A percentile compares a stretch with the other conserved stretches of the same genome.
Evolutionary conservation across 2,329 filamentous ascomycete species (phyloP).

Genomic region (Apiospora kogelbergensis): DNA sequence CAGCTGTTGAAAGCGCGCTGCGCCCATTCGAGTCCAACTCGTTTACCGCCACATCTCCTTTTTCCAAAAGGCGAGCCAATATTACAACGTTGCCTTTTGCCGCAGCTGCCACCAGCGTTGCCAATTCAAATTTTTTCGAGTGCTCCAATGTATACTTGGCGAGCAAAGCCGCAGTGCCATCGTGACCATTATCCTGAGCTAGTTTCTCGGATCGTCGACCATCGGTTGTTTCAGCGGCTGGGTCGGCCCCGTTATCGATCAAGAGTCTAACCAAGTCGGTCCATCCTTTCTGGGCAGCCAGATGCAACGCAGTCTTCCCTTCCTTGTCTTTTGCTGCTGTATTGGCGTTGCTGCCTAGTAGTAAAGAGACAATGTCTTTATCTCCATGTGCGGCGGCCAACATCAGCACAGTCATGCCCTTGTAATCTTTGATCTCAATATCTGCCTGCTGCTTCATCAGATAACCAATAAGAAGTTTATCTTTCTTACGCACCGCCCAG

Average conservation of each 20-base stretch:
- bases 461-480: not conserved
- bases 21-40: not conserved
- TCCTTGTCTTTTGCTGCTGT: not conserved
- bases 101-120: not conserved
- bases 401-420: not conserved
- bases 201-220: not conserved
- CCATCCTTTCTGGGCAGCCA: not conserved
- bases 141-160: not conserved
- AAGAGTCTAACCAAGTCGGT: not conserved
- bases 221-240: not conserved
- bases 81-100: not conserved
- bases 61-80: not conserved
- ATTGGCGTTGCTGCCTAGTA: not conserved
- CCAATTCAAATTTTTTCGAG: not conserved
- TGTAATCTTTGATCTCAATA: not conserved
- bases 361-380: not conserved
- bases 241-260: not conserved
- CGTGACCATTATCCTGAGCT: not conserved
- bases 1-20: not conserved
- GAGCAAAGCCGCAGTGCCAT: not conserved
- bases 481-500: not conserved
- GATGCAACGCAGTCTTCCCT: not conserved
- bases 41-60: not conserved
- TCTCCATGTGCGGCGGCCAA: not conserved
- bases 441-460: not conserved